A percentile compares a stretch with the other conserved stretches of the same genome.
Conservation (phyloP, 495 filamentous ascomycete genomes). For the Neurospora africana region DNA sequence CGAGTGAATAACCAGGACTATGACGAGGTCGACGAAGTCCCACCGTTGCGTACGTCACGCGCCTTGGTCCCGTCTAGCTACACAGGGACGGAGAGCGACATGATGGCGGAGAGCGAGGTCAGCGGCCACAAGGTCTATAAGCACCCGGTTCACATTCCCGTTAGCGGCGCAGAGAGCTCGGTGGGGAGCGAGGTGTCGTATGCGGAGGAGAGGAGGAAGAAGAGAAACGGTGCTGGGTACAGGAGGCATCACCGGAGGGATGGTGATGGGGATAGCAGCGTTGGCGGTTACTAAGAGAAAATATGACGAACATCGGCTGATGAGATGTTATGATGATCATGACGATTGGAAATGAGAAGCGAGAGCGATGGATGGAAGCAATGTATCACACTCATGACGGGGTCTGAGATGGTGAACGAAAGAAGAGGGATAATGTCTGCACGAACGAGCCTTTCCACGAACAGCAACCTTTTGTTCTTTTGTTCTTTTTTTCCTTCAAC, state of each 20-base stretch:
- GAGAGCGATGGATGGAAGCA: not conserved
- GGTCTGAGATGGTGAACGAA: not conserved
- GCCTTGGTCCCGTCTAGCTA: slow-evolving; percentile 18
- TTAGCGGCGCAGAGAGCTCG: slow-evolving; percentile 12
- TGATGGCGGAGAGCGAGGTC: slow-evolving; percentile 45
- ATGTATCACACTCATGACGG: not conserved
- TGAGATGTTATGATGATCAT: not conserved
- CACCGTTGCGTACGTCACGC: slow-evolving; percentile 30
- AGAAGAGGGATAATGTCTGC: not conserved
- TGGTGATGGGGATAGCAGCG: slow-evolving; percentile 4
- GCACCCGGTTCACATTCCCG: slow-evolving; percentile 68
- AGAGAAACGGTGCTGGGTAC: slow-evolving; percentile 17
- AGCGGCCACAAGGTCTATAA: slow-evolving; percentile 69
- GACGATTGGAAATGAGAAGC: not conserved
- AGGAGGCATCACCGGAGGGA: slow-evolving; percentile 2
- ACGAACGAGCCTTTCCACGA: not conserved
- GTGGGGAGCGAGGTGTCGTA: slow-evolving; percentile 20
- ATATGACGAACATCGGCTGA: not conserved
- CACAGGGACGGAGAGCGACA: slow-evolving; percentile 36
- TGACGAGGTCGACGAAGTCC: not conserved
- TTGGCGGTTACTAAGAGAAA: not conserved
- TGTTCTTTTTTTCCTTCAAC: not conserved
- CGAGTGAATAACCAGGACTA: not conserved
- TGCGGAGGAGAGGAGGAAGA: slow-evolving; percentile 26
- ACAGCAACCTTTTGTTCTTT: not conserved